A percentile compares a stretch with the other conserved stretches of the same genome.
Evolutionary conservation across 257 asterid genomes (phyloP).

Genomic region (Penstemon barbatus): DNA sequence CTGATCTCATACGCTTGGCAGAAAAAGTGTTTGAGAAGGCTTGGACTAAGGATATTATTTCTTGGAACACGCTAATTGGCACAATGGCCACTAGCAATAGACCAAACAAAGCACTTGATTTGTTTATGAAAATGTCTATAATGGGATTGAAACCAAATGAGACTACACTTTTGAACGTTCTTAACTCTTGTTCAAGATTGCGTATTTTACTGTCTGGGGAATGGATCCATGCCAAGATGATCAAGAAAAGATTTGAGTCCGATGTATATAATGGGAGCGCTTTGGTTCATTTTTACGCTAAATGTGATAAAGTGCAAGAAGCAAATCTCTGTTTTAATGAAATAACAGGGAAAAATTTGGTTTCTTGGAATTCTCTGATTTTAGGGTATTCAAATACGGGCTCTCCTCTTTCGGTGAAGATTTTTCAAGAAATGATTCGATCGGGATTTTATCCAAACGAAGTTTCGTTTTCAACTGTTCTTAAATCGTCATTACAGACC

Average conservation of each 20-base stretch:
- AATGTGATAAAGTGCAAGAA: slow-evolving; percentile 47
- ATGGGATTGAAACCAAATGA: slow-evolving; percentile 56
- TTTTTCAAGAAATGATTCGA: slow-evolving; percentile 60
- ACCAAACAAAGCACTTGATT: slow-evolving; percentile 43
- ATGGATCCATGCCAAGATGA: slow-evolving; percentile 53
- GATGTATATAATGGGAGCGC: slow-evolving; percentile 60
- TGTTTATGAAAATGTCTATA: slow-evolving; percentile 45
- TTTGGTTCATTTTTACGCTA: slow-evolving; percentile 66
- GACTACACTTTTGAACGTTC: slow-evolving; percentile 45
- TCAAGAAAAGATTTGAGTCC: slow-evolving; percentile 52
- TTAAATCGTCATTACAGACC: slow-evolving; percentile 43
- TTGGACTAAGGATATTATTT: slow-evolving; percentile 54
- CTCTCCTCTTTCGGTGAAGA: slow-evolving; percentile 38
- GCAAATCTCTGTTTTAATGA: slow-evolving; percentile 62
- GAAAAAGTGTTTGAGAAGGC: slow-evolving; percentile 62
- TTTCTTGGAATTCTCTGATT: slow-evolving; percentile 80
- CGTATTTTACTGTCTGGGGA: slow-evolving; percentile 47
- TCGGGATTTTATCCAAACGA: slow-evolving; percentile 59
- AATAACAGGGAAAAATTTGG: slow-evolving; percentile 58
- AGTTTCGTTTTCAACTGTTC: slow-evolving; percentile 55
- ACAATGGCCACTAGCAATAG: slow-evolving; percentile 44
- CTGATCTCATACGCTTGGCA: slow-evolving; percentile 26
- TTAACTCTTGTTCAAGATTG: slow-evolving; percentile 51
- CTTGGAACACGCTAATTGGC: slow-evolving; percentile 65
- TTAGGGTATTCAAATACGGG: slow-evolving; percentile 59